A percentile compares a stretch with the other conserved stretches of the same genome.
These are phyloP conservation scores for Dictyostelium brefeldianum DNA, from an alignment of 78 protist genomes.

Conservation along the genomic window DNA sequence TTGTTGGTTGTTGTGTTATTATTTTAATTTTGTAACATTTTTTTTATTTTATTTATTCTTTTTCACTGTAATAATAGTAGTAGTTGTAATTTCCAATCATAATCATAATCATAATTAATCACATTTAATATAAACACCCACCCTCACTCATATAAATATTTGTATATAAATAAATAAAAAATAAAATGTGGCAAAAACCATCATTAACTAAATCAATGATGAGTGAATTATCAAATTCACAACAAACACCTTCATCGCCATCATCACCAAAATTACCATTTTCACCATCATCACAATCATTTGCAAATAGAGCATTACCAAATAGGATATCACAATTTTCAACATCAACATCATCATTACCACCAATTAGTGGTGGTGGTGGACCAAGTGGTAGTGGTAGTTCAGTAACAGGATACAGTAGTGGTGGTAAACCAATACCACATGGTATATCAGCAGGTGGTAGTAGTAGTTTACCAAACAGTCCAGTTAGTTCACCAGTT, in stretches of 20 bases:
- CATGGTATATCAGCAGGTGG: background rate
- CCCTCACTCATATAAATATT: background rate
- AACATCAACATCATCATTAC: constrained; percentile 8
- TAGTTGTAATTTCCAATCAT: background rate
- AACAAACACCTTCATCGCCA: background rate
- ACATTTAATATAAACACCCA: background rate
- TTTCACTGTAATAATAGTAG: constrained; percentile 1
- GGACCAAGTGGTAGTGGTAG: too few species aligned
- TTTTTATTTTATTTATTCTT: background rate
- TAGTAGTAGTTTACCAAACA: background rate
- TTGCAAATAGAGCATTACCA: background rate
- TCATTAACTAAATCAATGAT: constrained; percentile 8
- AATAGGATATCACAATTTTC: background rate
- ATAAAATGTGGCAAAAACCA: constrained; percentile 14
- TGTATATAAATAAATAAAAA: background rate
- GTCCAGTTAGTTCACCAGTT: constrained; percentile 19
- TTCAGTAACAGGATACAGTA: background rate
- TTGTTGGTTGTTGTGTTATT: too few species aligned
- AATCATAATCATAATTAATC: background rate
- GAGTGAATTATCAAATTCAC: background rate
- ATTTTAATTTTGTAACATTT: too few species aligned
- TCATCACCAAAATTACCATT: background rate
- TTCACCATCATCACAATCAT: constrained; percentile 21
- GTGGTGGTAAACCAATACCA: too few species aligned
- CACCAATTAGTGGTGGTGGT: background rate